A percentile compares a stretch with the other conserved stretches of the same genome.
Evolutionary conservation across 257 asterid genomes (phyloP).

Genomic region (Parsonsia alboflavescens): DNA sequence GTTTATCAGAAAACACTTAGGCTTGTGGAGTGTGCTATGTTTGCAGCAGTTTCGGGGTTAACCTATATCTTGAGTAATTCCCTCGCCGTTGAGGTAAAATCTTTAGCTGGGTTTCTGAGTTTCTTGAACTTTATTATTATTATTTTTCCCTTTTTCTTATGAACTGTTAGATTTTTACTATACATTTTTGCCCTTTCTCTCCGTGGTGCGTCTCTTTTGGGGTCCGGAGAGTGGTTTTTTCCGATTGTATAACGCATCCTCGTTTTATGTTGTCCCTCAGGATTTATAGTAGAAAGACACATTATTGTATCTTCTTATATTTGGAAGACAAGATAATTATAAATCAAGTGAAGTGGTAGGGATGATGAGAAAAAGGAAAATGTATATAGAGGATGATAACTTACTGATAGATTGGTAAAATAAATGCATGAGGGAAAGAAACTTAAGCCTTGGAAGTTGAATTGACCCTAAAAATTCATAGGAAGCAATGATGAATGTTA

Average conservation of each 20-base stretch:
- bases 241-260: not conserved
- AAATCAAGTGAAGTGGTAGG: too few species aligned
- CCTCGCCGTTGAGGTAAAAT: slow-evolving; percentile 79
- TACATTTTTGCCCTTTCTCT: not conserved
- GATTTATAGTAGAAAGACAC: not conserved
- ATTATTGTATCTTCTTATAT: too few species aligned
- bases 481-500: not conserved
- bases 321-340: not conserved
- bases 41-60: slow-evolving; percentile 88
- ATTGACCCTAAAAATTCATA: not conserved
- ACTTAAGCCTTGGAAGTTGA: too few species aligned
- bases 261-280: not conserved
- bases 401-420: too few species aligned
- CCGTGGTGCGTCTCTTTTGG: not conserved
- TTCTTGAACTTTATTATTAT: not conserved
- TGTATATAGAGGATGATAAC: not conserved
- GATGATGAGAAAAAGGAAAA: not conserved
- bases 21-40: slow-evolving; percentile 95
- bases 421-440: too few species aligned
- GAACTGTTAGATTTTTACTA: not conserved
- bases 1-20: slow-evolving; percentile 80
- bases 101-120: not conserved
- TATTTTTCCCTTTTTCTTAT: not conserved
- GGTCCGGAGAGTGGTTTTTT: not conserved
- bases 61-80: slow-evolving; percentile 92